Conservation (phyloP, 164 flowering plant genomes). For the Stephania yunnanensis region DNA sequence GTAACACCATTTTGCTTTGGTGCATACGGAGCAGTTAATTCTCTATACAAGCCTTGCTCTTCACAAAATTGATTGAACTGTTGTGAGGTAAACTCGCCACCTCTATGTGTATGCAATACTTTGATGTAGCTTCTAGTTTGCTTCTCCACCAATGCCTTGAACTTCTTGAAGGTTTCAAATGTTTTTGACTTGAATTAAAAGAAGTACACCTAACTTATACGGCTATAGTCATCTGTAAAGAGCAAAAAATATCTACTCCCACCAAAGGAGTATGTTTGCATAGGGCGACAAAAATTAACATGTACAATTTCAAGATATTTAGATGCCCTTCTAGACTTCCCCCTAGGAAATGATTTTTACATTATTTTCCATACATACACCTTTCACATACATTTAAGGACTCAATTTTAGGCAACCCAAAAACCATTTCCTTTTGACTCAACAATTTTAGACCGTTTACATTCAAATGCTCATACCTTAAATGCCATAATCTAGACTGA, state of each 20-base stretch:
- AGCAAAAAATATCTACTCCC: too few species aligned
- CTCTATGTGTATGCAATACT: neutral
- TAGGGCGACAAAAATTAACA: too few species aligned
- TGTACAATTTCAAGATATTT: too few species aligned
- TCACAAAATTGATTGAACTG: neutral
- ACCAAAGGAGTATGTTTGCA: too few species aligned
- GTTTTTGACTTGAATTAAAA: neutral
- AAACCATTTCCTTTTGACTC: neutral
- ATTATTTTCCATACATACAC: constrained; percentile 10
- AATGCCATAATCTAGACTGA: too few species aligned
- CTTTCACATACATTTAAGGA: constrained; percentile 3
- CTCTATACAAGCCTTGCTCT: neutral
- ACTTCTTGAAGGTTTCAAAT: constrained; percentile 1
- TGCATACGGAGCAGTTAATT: neutral
- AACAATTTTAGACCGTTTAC: neutral
- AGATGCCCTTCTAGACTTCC: neutral
- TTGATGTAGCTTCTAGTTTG: neutral
- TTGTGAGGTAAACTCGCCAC: neutral
- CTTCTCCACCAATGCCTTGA: neutral
- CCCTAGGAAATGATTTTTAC: constrained; percentile 2
- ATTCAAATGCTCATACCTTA: neutral
- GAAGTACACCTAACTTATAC: constrained; percentile 2
- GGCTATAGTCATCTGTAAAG: constrained; percentile 2
- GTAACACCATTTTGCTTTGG: neutral
- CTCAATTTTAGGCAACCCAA: constrained; percentile 6